phyloP scores from a whole-genome alignment of 148 eudicot genomes.

The Simmondsia chinensis region DNA sequence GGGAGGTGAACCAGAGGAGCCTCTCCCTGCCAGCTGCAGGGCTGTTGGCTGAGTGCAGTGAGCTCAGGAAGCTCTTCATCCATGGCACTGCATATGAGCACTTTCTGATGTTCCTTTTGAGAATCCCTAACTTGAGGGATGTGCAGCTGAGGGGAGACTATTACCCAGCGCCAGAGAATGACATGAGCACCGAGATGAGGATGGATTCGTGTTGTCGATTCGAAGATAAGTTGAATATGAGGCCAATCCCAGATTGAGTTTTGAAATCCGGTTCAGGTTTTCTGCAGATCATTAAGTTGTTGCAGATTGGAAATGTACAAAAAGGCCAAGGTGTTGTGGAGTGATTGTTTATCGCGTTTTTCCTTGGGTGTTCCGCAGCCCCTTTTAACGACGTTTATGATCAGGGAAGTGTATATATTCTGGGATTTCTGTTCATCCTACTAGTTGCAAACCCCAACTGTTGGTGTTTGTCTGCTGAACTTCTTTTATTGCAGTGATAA shows the following conservation, averaged over 20 bases:
- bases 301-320: too few species aligned
- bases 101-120: constrained; percentile 53
- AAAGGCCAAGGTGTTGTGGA: too few species aligned
- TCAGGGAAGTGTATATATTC: too few species aligned
- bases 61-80: constrained; percentile 80
- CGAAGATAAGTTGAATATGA: constrained; percentile 55
- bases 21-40: constrained; percentile 72
- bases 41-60: constrained; percentile 41
- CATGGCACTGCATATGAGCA: constrained; percentile 95
- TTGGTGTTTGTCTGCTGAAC: too few species aligned
- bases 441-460: too few species aligned
- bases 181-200: constrained; percentile 98
- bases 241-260: constrained; percentile 58
- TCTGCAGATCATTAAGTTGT: too few species aligned
- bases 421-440: too few species aligned
- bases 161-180: constrained; percentile 94
- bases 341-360: too few species aligned
- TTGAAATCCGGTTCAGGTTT: too few species aligned
- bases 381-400: too few species aligned
- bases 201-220: constrained; percentile 76
- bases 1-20: constrained; percentile 90
- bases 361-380: too few species aligned
- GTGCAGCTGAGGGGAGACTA: constrained; percentile 88
- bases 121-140: constrained; percentile 55
- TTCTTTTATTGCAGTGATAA: too few species aligned